Conservation (phyloP, 1,284 basidiomycete genomes). For the Wallemia ichthyophaga region DNA sequence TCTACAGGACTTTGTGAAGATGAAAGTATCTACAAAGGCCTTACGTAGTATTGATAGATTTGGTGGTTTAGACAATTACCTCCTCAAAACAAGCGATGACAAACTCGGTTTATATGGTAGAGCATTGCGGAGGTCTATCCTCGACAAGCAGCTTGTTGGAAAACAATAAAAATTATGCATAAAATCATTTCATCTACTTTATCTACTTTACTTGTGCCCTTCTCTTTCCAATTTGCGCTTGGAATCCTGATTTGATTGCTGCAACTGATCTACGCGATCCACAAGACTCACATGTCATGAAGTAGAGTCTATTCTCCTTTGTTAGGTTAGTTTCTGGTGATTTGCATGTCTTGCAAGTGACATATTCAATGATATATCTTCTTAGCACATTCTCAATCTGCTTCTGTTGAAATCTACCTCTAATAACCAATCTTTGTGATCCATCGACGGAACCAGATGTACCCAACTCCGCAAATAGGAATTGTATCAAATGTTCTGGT, state of each 20-base stretch:
- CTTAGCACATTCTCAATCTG: slow-evolving; percentile 93
- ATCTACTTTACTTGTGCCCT: slow-evolving; percentile 6
- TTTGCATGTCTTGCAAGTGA: slow-evolving; percentile 98
- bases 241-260: slow-evolving; percentile 94
- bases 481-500: slow-evolving; percentile 97
- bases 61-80: slow-evolving; percentile 48
- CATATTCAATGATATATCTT: slow-evolving; percentile 96
- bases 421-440: slow-evolving; percentile 73
- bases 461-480: slow-evolving; percentile 93
- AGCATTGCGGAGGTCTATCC: background rate
- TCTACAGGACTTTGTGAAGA: slow-evolving; percentile 24
- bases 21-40: slow-evolving; percentile 42
- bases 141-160: background rate
- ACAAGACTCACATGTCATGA: slow-evolving; percentile 89
- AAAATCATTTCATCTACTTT: background rate
- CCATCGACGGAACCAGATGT: slow-evolving; percentile 90
- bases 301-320: slow-evolving; percentile 97
- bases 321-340: slow-evolving; percentile 84
- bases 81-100: slow-evolving; percentile 31
- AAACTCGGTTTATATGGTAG: slow-evolving; percentile 22
- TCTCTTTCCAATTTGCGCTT: slow-evolving; percentile 61
- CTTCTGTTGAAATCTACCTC: slow-evolving; percentile 92
- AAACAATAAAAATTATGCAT: background rate
- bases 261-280: slow-evolving; percentile 74
- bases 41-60: slow-evolving; percentile 51